Base-by-base conservation (phyloP, 176 grass and related monocot species). In the Cenchrus fungigraminus region DNA sequence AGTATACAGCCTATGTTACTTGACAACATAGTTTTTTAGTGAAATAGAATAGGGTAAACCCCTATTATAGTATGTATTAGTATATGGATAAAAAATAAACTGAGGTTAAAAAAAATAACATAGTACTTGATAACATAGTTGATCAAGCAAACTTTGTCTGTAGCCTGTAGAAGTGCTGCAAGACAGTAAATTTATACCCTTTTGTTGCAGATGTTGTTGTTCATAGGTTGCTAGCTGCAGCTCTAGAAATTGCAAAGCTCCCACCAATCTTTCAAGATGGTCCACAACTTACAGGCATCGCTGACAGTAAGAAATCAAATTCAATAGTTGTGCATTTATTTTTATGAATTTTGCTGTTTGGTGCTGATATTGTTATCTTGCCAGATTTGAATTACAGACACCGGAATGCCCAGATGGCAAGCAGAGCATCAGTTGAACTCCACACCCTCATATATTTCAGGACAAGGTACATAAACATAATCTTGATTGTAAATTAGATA, bases 321-420 rank as follows among this genome's bases (percentile, higher is more conserved):
- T 14, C 25, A 37, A 22, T 40, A 40, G 65, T 82, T 44, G 69
- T 66, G 19, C 29, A 40, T 60, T 68, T 85, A 59, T 73, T 77
- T 65, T 55, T 83, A 17, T 20, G 10, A 60, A 9, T 75, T 47
- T 25, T 49, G 16, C 31, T 34, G 0, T 83, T n/a, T 88, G 47
- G 10, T 77, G 60, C 87, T 93, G 52, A 86, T 77, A 78, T 53
- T 86, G 60, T 65, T 61, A 49, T 77, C 46, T 15, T 89, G 73
- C 58, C 81, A 98, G 97, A 94, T 72, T 87, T 98, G 79, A 98
- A 95, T 85, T 89, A 92, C 86, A 91, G 97, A 55, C 97, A 98
- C 58, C 83, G 97, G 76, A 98, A 98, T 92, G 97, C 93, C 47
- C 97, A 98, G 77, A 98, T 98, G 97, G 93, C 97, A 87, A 94